These are phyloP conservation scores for Candida freyschussii DNA, from an alignment of 1,139 yeast species.

Conservation along the genomic window DNA sequence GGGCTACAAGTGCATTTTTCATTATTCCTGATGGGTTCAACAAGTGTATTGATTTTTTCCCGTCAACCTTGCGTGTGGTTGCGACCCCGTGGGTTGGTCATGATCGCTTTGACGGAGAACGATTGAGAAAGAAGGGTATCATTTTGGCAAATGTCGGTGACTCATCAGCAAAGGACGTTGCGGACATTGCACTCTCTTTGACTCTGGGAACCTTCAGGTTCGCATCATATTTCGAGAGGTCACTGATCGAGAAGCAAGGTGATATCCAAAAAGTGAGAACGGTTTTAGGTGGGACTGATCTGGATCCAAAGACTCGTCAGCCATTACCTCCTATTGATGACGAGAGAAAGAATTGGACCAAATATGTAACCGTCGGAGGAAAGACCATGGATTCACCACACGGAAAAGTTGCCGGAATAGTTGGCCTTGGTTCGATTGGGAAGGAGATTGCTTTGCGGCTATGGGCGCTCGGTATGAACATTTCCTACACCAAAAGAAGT, in stretches of 20 bases:
- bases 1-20: conserved; percentile 60
- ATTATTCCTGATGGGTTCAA: conserved; percentile 44
- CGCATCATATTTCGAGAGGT: conserved; percentile 45
- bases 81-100: conserved; percentile 70
- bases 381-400: conserved; percentile 46
- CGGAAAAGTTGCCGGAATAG: conserved; percentile 58
- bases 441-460: conserved; percentile 55
- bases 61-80: conserved; percentile 48
- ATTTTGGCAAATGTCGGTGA: conserved; percentile 21
- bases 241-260: conserved; percentile 32
- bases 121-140: conserved; percentile 25
- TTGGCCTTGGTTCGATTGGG: conserved; percentile 81
- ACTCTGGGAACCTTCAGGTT: conserved; percentile 59
- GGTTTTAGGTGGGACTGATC: conserved; percentile 30
- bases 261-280: conserved; percentile 26
- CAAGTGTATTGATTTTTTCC: conserved; percentile 44
- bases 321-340: conserved; percentile 12
- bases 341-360: conserved; percentile 20
- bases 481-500: conserved; percentile 58
- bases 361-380: conserved; percentile 44
- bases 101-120: conserved; percentile 51
- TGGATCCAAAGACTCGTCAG: conserved; percentile 31
- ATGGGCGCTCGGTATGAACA: conserved; percentile 56
- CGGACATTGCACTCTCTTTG: conserved; percentile 64
- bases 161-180: conserved; percentile 29